Base-by-base conservation (phyloP, 495 filamentous ascomycete genomes). In the Letharia lupina region DNA sequence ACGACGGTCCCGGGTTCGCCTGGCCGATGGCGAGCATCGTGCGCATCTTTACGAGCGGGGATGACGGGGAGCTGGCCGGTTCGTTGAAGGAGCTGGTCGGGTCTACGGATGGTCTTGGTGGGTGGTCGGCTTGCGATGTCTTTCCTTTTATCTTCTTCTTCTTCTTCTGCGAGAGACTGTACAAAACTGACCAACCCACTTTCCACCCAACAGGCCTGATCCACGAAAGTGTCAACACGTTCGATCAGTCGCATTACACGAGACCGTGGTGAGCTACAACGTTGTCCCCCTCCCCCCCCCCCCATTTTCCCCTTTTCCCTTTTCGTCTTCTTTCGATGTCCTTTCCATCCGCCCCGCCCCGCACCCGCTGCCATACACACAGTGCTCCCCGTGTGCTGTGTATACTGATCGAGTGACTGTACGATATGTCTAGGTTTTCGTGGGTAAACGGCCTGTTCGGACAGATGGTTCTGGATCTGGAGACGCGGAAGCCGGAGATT, bases 381-480 rank as follows among this genome's bases (percentile, higher is more conserved):
- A 28, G 23, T 28, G 23, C 23, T 1, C 23, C 23, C 0, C 23
- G 23, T 28, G 23, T 28, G 23, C 0, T 28, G 23, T 28, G 23
- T 28, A 28, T 28, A 28, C 23, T 28, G 23, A 28, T 28, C 23
- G 23, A 1, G 23, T 28, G 23, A 28, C 23, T 28, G 23, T 28
- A 28, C 23, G 1, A 39, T 4, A 39, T 39, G 1, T 16, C 7
- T 60, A 83, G 82, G 82, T 87, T 88, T 69, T 83, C 83, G 1
- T 88, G 86, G 86, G 85, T 82, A 13, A 87, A 88, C 69, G 85
- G 85, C 18, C 74, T 88, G 42, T 88, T 89, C 70, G 86, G 86
- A 18, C 82, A 87, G 70, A 81, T 83, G 77, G 79, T 89, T 44
- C 71, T 87, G 57, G 83, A 87, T 72, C 69, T 89, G 56, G 68